These are phyloP conservation scores for Tricholoma furcatifolium DNA, from an alignment of 768 basidiomycete genomes.

Conservation along the genomic window DNA sequence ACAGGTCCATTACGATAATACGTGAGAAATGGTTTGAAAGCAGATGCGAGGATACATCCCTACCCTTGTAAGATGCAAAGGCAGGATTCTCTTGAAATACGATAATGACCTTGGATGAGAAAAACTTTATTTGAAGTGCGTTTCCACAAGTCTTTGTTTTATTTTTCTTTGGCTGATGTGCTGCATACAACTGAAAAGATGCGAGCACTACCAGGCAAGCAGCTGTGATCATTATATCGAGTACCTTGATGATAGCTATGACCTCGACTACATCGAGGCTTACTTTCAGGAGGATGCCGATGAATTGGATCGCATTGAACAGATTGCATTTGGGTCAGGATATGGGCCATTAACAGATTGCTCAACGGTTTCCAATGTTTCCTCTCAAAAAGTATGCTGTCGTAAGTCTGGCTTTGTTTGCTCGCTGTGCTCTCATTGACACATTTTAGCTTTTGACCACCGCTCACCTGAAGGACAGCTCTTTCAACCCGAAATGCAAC, in stretches of 20 bases:
- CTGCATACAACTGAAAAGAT: too few relatives aligned
- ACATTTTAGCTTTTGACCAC: neutral
- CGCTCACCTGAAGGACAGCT: neutral
- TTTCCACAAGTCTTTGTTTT: too few relatives aligned
- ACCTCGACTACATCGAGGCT: constrained; percentile 21
- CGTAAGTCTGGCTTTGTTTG: constrained; percentile 6
- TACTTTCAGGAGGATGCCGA: constrained; percentile 17
- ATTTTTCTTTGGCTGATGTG: too few relatives aligned
- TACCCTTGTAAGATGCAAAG: neutral
- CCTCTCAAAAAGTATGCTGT: too few relatives aligned
- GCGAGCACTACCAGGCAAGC: too few relatives aligned
- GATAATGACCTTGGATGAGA: too few relatives aligned
- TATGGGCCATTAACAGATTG: constrained; percentile 15
- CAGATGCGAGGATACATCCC: too few relatives aligned
- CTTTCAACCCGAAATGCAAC: constrained; percentile 10
- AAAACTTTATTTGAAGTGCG: too few relatives aligned
- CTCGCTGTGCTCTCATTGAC: neutral
- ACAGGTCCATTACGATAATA: neutral
- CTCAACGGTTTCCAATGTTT: too few relatives aligned
- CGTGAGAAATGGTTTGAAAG: neutral
- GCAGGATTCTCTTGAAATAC: neutral
- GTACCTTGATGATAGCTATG: too few relatives aligned
- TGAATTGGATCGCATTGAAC: constrained; percentile 19
- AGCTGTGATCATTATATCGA: too few relatives aligned
- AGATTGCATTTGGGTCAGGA: constrained; percentile 5